Evolutionary conservation across 345 rosid genomes (phyloP), one percentile per base, ranked within the genome.

Genomic region (Zanthoxylum bungeanum): DNA sequence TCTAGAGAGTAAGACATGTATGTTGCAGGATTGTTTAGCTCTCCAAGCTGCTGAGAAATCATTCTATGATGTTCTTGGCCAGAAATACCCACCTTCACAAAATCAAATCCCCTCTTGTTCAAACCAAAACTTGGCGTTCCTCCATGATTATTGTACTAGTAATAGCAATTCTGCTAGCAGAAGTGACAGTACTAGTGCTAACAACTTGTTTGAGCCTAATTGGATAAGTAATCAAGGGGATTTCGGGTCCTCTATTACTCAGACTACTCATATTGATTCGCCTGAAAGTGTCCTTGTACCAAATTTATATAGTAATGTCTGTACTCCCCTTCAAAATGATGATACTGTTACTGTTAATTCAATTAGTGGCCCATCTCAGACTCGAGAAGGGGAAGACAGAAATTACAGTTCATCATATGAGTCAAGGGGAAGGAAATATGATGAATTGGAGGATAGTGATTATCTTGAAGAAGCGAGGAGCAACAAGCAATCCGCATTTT

Each of bases 1-100:
- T 63, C 64, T 77, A n/a, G 91, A 79, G 68, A 77, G 80, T 34
- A 78, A 82, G 70, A 76, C 80, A 46, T 86, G 89, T 73, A 86
- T 86, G 88, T 73, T 83, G 69, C 87, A 83, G 77, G 86, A 79
- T 53, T 80, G 78, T 64, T 72, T 85, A 36, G 82, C 91, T 33
- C 87, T 88, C 64, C 93, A 88, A 77, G 89, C 86, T 17, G 85
- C 84, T 7, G 93, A 86, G 61, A 84, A 84, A 68, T 77, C 86
- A 25, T 80, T 86, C 16, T 80, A 79, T 59, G 89, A 86, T 47
- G 86, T 74, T 42, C 78, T 86, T 75, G 83, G 83, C 39, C 81
- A 84, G 61, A 70, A 80, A 14, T 69, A 79, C 58, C 80, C 84
- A 10, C 76, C 73, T 39, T 63, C 85, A 9, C 50, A 76, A 25